phyloP scores from a whole-genome alignment of 164 flowering plant species.

The Echeveria elegans region DNA sequence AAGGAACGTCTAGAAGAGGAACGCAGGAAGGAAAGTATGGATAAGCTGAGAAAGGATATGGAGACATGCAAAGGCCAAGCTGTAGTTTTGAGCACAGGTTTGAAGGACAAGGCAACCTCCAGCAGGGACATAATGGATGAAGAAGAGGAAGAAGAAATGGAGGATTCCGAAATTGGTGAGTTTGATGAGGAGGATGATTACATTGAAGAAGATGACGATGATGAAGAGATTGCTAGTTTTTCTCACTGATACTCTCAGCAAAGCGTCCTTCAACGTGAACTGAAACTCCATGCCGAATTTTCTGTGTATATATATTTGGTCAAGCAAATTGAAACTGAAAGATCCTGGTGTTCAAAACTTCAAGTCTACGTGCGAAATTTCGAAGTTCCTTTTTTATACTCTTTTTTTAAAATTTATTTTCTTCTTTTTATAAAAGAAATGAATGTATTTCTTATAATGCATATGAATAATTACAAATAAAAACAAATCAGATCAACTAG shows the following conservation, averaged over 20 bases:
- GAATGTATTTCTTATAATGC: no score
- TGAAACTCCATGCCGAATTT: neutral
- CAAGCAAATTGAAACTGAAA: neutral
- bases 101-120: slow-evolving; percentile 42
- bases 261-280: neutral
- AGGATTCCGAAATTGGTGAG: slow-evolving; percentile 41
- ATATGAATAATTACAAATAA: no score
- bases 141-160: slow-evolving; percentile 45
- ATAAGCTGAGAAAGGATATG: slow-evolving; percentile 78
- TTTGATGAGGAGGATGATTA: slow-evolving; percentile 40
- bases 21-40: slow-evolving; percentile 61
- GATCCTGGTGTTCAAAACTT: neutral
- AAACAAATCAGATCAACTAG: no score
- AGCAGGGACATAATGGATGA: slow-evolving; percentile 25
- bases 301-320: neutral
- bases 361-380: no score
- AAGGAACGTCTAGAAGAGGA: slow-evolving; percentile 76
- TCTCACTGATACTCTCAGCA: slow-evolving; percentile 14
- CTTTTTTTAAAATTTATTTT: no score
- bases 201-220: slow-evolving; percentile 62
- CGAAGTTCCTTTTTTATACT: no score
- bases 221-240: slow-evolving; percentile 51
- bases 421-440: no score
- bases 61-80: slow-evolving; percentile 64
- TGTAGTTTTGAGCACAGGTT: slow-evolving; percentile 73